Evolutionary conservation across 2,329 filamentous ascomycete species (phyloP).

Genomic region (Penicillium polonicum): DNA sequence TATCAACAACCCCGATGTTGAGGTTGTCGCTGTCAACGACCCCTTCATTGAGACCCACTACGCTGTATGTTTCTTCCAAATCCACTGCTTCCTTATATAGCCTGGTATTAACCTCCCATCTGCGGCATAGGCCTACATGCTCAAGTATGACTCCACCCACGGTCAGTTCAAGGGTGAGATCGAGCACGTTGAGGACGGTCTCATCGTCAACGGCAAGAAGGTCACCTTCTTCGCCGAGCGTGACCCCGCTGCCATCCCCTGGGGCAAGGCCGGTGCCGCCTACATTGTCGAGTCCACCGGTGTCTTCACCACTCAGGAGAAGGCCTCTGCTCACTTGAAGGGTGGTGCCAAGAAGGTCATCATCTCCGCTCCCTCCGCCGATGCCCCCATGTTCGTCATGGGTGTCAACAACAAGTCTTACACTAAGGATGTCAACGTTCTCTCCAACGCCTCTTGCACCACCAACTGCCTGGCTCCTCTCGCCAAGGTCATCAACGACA

Average conservation of each 20-base stretch:
- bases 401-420: constrained; percentile 96
- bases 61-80: constrained; percentile 69
- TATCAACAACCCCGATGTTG: constrained; percentile 81
- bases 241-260: constrained; percentile 87
- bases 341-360: constrained; percentile 98
- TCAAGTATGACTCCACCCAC: constrained; percentile 98
- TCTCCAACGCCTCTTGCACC: constrained; percentile 99
- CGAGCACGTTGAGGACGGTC: constrained; percentile 63
- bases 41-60: constrained; percentile 98
- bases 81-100: background rate
- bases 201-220: constrained; percentile 90
- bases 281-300: constrained; percentile 98
- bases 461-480: constrained; percentile 99
- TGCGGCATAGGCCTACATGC: constrained; percentile 84
- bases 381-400: constrained; percentile 99
- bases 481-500: constrained; percentile 99
- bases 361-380: constrained; percentile 59
- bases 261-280: constrained; percentile 79
- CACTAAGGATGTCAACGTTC: constrained; percentile 84
- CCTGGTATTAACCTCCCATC: constrained; percentile 4
- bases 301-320: constrained; percentile 98
- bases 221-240: constrained; percentile 93
- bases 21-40: constrained; percentile 97
- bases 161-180: constrained; percentile 93
- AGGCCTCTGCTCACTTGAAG: constrained; percentile 90